Evolutionary conservation across 148 eudicot species (phyloP).

Genomic region (Rhododendron henanense): DNA sequence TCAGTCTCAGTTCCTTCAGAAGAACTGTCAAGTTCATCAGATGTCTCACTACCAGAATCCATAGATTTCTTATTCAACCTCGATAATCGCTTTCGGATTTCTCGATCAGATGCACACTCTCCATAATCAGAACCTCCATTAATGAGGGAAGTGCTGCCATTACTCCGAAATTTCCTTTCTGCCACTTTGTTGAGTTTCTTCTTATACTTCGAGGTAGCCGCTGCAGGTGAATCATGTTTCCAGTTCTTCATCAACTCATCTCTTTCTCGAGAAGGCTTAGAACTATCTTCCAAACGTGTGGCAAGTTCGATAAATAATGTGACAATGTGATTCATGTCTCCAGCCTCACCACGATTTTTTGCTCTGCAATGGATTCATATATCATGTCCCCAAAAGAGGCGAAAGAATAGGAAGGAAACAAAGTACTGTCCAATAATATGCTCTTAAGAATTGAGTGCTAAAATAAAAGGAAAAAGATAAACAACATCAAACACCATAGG

Average conservation of each 20-base stretch:
- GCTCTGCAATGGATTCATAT: slow-evolving; percentile 32
- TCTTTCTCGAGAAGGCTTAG: slow-evolving; percentile 32
- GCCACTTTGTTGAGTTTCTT: slow-evolving; percentile 39
- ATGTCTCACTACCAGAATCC: slow-evolving; percentile 74
- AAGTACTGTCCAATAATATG: background rate
- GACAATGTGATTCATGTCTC: slow-evolving; percentile 64
- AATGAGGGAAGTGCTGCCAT: slow-evolving; percentile 36
- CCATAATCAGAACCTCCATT: slow-evolving; percentile 58
- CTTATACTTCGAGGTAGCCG: slow-evolving; percentile 48
- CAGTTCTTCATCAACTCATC: slow-evolving; percentile 57
- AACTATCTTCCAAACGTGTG: slow-evolving; percentile 55
- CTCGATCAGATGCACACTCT: slow-evolving; percentile 71
- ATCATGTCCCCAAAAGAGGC: background rate
- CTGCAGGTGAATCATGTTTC: slow-evolving; percentile 57
- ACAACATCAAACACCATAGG: background rate
- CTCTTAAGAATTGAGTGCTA: background rate
- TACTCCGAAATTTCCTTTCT: slow-evolving; percentile 54
- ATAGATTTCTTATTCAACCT: slow-evolving; percentile 50
- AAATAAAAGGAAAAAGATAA: background rate
- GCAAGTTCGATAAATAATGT: slow-evolving; percentile 61
- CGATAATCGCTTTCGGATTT: slow-evolving; percentile 53
- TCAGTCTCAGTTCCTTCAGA: slow-evolving; percentile 62
- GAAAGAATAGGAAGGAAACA: background rate
- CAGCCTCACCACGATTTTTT: slow-evolving; percentile 58
- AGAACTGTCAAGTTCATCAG: slow-evolving; percentile 62